Evolutionary conservation across 2,329 filamentous ascomycete species (phyloP).

Genomic region (Fusarium brachygibbosum): DNA sequence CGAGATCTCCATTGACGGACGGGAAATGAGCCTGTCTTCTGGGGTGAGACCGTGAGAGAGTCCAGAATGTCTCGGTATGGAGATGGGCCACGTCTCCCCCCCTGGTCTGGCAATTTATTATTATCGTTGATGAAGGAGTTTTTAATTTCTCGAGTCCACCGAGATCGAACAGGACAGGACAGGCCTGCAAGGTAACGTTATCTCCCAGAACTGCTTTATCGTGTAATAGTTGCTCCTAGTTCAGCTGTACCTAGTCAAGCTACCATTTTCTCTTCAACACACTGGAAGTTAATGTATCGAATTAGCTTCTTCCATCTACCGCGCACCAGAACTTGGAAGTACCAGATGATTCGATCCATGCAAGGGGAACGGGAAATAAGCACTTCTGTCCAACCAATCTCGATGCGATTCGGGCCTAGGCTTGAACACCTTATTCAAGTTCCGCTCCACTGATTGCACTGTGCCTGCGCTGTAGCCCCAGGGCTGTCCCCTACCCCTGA

Average conservation of each 20-base stretch:
- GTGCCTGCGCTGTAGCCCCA: constrained; percentile 24
- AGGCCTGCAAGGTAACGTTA: constrained; percentile 20
- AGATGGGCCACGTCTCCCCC: constrained; percentile 32
- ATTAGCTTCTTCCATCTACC: constrained; percentile 29
- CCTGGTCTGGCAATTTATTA: constrained; percentile 46
- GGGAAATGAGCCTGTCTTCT: constrained; percentile 47
- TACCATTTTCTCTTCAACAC: neutral
- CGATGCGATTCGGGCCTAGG: constrained; percentile 33
- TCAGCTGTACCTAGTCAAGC: no score
- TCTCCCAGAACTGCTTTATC: constrained; percentile 1
- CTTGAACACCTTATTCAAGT: constrained; percentile 25
- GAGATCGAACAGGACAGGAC: constrained; percentile 30
- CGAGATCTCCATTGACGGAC: constrained; percentile 33
- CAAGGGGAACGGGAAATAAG: constrained; percentile 32
- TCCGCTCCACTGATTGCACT: constrained; percentile 28
- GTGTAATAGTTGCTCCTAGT: neutral
- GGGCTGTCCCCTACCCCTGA: constrained; percentile 42
- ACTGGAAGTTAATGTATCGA: constrained; percentile 3
- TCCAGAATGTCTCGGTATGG: constrained; percentile 34
- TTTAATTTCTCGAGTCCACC: constrained; percentile 48
- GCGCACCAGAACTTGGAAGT: constrained; percentile 9
- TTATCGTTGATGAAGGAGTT: constrained; percentile 41
- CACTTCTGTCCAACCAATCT: constrained; percentile 41
- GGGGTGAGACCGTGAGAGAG: constrained; percentile 40
- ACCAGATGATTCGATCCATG: constrained; percentile 26